phyloP scores from a whole-genome alignment of 164 flowering plant species.

The Macadamia tetraphylla region DNA sequence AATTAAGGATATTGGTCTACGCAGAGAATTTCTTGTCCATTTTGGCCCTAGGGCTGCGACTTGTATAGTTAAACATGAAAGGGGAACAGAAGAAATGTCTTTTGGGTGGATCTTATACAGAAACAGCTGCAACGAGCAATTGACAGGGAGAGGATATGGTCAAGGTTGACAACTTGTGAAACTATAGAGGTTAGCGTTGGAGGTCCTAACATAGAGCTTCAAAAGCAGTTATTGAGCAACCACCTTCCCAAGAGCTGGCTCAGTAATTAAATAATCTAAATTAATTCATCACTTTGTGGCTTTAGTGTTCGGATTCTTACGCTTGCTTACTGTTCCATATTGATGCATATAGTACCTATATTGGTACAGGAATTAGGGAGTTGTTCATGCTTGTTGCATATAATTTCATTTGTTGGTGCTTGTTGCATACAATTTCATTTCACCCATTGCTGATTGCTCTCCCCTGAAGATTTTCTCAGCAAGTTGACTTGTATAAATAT shows the following conservation, averaged over 20 bases:
- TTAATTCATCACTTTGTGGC: background rate
- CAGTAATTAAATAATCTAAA: background rate
- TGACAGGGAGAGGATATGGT: conserved; percentile 93
- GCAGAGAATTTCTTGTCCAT: conserved; percentile 83
- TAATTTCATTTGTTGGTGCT: background rate
- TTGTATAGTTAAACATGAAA: conserved; percentile 51
- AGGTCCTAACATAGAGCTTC: background rate
- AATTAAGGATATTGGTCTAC: conserved; percentile 75
- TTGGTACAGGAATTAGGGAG: too few species aligned
- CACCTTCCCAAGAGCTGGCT: background rate
- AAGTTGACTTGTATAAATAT: background rate
- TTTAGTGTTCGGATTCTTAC: background rate
- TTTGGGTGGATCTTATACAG: conserved; percentile 93
- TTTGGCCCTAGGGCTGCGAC: conserved; percentile 92
- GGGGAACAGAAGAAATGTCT: conserved; percentile 59
- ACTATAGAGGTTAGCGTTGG: conserved; percentile 76
- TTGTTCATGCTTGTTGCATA: background rate
- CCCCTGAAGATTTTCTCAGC: background rate
- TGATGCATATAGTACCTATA: too few species aligned
- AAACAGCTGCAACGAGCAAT: conserved; percentile 81
- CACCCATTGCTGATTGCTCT: background rate
- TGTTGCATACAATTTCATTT: background rate
- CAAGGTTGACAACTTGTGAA: conserved; percentile 88
- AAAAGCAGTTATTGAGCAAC: background rate
- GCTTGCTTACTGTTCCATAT: background rate